Evolutionary conservation across 257 asterid species (phyloP), one percentile per base, ranked within the genome.

Genomic region (Gentiana straminea): DNA sequence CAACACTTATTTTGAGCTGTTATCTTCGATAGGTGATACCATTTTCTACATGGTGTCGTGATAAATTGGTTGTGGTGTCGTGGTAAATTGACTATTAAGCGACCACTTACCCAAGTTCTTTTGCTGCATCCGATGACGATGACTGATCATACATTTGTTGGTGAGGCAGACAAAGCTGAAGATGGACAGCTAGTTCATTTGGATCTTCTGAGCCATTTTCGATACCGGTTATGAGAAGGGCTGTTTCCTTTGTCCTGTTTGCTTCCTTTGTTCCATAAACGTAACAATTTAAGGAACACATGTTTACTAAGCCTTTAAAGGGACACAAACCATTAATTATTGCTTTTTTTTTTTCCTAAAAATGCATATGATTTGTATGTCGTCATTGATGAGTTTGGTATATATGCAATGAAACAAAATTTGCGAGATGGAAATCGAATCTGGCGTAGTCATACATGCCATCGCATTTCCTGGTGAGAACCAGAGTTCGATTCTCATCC

Each of bases 81-180:
- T 24, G 24, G 24, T 24, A 24, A 24, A 24, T 24, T 24, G 24
- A 24, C 24, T 24, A 24, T 24, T 24, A 24, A 24, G 24, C 24
- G 24, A 47, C 60, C 50, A 59, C 35, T 77, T 79, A 84, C 88
- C 86, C 84, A 55, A 68, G 51, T 58, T 75, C 78, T 10, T 70
- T 60, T 53, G 72, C 68, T 52, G 73, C 77, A 8, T 63, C 10
- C 55, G 68, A 58, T 43, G 57, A 47, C 59, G 24, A 24, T 24
- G 24, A 24, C 24, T 24, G 24, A 24, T 74, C 79, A 3, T 61
- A 61, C 64, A 67, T 77, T 52, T 71, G 62, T 68, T 84, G 83
- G 62, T 75, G 84, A 67, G 94, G 94, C 69, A 79, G 88, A 81
- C 81, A 74, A 74, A 84, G 94, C 79, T 84, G 91, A 69, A 84